These are phyloP conservation scores for Beta lomatogona DNA, from an alignment of 179 eudicot species.

Conservation along the genomic window DNA sequence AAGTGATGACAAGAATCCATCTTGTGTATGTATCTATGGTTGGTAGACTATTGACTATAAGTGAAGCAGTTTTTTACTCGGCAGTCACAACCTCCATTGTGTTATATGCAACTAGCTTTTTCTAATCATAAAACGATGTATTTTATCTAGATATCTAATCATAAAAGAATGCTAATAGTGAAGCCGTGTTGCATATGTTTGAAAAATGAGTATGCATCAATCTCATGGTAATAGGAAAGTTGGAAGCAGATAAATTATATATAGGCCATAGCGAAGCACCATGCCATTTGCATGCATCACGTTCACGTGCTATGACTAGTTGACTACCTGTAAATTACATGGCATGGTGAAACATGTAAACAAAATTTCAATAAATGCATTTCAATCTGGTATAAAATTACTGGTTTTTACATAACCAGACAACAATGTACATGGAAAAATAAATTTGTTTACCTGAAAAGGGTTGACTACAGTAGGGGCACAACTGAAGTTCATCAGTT, in stretches of 20 bases:
- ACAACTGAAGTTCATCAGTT: slow-evolving; percentile 67
- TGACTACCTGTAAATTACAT: not conserved
- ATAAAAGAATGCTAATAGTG: too few relatives aligned
- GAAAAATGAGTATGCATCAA: not conserved
- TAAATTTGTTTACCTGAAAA: slow-evolving; percentile 61
- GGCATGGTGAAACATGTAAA: not conserved
- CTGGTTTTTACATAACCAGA: not conserved
- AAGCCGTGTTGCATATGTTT: not conserved
- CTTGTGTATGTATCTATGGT: not conserved
- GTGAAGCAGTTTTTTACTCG: not conserved
- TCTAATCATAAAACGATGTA: not conserved
- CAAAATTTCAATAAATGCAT: not conserved
- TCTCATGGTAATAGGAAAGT: not conserved
- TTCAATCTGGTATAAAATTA: not conserved
- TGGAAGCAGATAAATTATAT: not conserved
- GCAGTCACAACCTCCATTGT: not conserved
- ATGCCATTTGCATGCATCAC: not conserved
- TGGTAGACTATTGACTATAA: not conserved
- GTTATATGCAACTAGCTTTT: not conserved
- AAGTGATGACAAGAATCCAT: not conserved
- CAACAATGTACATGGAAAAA: not conserved
- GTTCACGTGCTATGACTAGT: not conserved
- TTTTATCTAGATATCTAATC: not conserved
- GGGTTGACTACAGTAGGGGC: slow-evolving; percentile 91
- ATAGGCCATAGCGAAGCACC: not conserved